Conservation (phyloP, 192 early-diverging fungal genomes). For the Backusella australiensis region DNA sequence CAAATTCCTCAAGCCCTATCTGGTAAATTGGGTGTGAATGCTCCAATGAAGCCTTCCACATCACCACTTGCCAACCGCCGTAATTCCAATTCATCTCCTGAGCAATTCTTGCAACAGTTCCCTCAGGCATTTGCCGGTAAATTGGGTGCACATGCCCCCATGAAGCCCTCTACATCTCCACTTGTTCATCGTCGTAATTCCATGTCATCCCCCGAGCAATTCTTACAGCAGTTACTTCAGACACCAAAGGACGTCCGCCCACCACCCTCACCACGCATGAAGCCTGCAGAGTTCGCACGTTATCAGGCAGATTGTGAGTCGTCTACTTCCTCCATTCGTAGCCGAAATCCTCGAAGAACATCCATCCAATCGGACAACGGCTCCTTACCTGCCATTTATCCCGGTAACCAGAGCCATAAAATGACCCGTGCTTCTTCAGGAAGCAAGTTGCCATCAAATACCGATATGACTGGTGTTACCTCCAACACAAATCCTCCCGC, state of each 20-base stretch:
- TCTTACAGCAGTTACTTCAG: slow-evolving; percentile 19
- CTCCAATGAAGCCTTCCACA: slow-evolving; percentile 18
- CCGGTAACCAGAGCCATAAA: not conserved
- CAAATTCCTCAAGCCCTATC: not conserved
- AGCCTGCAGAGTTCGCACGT: slow-evolving; percentile 15
- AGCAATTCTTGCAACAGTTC: slow-evolving; percentile 25
- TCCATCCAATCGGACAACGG: slow-evolving; percentile 27
- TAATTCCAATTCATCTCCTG: slow-evolving; percentile 21
- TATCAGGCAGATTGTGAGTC: slow-evolving; percentile 25
- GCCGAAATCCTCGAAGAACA: slow-evolving; percentile 24
- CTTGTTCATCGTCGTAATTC: slow-evolving; percentile 11
- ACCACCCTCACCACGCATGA: not conserved
- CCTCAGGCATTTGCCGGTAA: not conserved
- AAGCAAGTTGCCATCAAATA: not conserved
- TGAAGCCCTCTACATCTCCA: slow-evolving; percentile 24
- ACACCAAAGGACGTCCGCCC: not conserved
- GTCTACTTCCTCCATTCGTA: slow-evolving; percentile 25
- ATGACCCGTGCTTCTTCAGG: not conserved
- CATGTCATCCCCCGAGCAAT: slow-evolving; percentile 26
- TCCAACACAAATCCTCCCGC: not conserved
- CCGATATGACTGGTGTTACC: not conserved
- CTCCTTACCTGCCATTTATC: not conserved
- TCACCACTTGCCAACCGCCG: slow-evolving; percentile 21
- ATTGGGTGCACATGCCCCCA: not conserved
- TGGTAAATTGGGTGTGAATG: not conserved